These are phyloP conservation scores for Zygotorulaspora danielsina DNA, from an alignment of 805 yeast genomes.

Conservation along the genomic window DNA sequence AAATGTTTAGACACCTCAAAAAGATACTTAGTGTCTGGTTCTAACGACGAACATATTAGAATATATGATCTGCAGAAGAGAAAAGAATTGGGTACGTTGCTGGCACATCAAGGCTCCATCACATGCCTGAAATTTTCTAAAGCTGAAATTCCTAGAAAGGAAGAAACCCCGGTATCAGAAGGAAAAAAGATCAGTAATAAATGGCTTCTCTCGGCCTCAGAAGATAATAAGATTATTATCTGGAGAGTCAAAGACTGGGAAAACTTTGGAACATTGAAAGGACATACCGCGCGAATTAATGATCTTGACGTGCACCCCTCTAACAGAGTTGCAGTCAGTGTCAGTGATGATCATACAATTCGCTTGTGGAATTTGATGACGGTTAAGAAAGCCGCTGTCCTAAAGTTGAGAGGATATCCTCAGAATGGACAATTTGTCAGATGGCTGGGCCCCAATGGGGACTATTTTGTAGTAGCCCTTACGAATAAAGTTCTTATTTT, in stretches of 20 bases:
- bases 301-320: conserved; percentile 87
- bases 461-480: conserved; percentile 70
- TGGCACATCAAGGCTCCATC: conserved; percentile 86
- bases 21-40: conserved; percentile 86
- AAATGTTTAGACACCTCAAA: conserved; percentile 78
- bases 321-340: conserved; percentile 86
- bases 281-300: conserved; percentile 78
- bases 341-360: conserved; percentile 77
- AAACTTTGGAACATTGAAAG: conserved; percentile 78
- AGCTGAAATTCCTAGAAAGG: conserved; percentile 21
- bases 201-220: conserved; percentile 89
- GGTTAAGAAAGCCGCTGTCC: conserved; percentile 81
- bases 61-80: conserved; percentile 91
- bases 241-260: conserved; percentile 99
- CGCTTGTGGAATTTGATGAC: conserved; percentile 97
- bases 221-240: conserved; percentile 81
- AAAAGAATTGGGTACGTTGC: conserved; percentile 84
- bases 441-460: conserved; percentile 64
- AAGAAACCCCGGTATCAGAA: conserved; percentile 37
- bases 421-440: conserved; percentile 61
- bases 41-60: conserved; percentile 92
- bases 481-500: conserved; percentile 61
- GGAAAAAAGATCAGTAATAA: conserved; percentile 36
- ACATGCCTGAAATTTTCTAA: conserved; percentile 67
- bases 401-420: conserved; percentile 67